Evolutionary conservation across 352 stramenopile species (phyloP).

Genomic region (Phytophthora crassamura): DNA sequence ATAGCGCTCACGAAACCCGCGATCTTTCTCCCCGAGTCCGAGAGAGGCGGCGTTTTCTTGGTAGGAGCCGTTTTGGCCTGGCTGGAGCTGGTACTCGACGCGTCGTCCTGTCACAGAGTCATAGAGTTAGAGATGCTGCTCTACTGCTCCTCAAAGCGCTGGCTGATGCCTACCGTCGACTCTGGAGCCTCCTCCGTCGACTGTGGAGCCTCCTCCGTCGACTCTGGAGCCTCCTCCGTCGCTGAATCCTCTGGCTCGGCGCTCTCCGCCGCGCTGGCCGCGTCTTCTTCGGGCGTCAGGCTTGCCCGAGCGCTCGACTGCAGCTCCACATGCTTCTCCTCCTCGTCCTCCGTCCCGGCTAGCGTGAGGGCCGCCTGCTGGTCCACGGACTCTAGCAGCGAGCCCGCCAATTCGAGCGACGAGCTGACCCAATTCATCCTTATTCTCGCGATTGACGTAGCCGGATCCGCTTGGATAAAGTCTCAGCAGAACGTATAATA

Average conservation of each 20-base stretch:
- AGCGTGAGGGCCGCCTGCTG: constrained; percentile 85
- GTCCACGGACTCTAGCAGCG: constrained; percentile 86
- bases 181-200: too few species aligned
- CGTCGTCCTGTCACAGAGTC: constrained; percentile 12
- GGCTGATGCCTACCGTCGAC: constrained; percentile 14
- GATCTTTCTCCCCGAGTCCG: constrained; percentile 41
- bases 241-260: constrained; percentile 5
- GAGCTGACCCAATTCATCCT: constrained; percentile 88
- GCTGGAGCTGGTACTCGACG: constrained; percentile 30
- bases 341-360: constrained; percentile 34
- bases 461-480: too few species aligned
- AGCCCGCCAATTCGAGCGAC: constrained; percentile 81
- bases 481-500: background rate
- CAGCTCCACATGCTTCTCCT: constrained; percentile 33
- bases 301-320: constrained; percentile 29
- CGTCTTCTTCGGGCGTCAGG: constrained; percentile 20
- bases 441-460: background rate
- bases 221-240: constrained; percentile 5
- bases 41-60: constrained; percentile 33
- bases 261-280: constrained; percentile 12
- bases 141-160: background rate
- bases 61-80: constrained; percentile 8
- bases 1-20: constrained; percentile 41
- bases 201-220: too few species aligned
- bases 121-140: constrained; percentile 9